Conservation (phyloP, 2,329 filamentous ascomycete species). For the Dactylellina parvicollis region DNA sequence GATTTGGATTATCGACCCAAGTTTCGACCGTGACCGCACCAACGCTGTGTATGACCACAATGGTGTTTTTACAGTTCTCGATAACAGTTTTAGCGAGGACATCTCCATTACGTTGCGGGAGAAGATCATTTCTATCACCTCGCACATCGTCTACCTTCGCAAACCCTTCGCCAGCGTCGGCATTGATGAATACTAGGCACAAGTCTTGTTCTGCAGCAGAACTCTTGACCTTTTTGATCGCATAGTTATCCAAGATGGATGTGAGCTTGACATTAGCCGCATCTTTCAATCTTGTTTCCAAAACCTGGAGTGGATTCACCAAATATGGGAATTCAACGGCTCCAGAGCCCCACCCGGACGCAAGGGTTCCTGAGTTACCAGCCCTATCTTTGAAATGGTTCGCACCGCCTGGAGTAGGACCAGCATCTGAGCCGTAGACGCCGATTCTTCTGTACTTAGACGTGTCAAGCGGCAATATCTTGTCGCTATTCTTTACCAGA, state of each 20-base stretch:
- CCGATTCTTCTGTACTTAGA: conserved; percentile 55
- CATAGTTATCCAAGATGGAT: conserved; percentile 36
- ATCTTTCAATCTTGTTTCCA: conserved; percentile 61
- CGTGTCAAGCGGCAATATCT: conserved; percentile 63
- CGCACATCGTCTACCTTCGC: conserved; percentile 74
- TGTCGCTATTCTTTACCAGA: conserved; percentile 78
- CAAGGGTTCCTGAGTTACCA: conserved; percentile 69
- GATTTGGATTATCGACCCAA: conserved; percentile 73
- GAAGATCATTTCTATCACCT: conserved; percentile 75
- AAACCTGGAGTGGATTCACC: conserved; percentile 74
- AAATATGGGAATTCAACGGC: conserved; percentile 87
- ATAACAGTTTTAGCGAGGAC: conserved; percentile 72
- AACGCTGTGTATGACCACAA: conserved; percentile 76
- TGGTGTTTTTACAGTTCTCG: conserved; percentile 69
- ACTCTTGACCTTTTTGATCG: conserved; percentile 1
- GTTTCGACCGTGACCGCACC: conserved; percentile 74
- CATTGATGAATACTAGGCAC: conserved; percentile 74
- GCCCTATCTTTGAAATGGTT: conserved; percentile 81
- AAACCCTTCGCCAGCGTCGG: conserved; percentile 75
- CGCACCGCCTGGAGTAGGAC: conserved; percentile 65
- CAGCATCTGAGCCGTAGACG: conserved; percentile 81
- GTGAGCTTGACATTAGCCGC: conserved; percentile 4
- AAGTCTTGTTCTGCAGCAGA: conserved; percentile 19
- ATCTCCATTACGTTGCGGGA: conserved; percentile 75
- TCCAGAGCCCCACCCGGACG: conserved; percentile 88